phyloP scores from a whole-genome alignment of 2,329 filamentous ascomycete genomes.

The Tolypocladium paradoxum region DNA sequence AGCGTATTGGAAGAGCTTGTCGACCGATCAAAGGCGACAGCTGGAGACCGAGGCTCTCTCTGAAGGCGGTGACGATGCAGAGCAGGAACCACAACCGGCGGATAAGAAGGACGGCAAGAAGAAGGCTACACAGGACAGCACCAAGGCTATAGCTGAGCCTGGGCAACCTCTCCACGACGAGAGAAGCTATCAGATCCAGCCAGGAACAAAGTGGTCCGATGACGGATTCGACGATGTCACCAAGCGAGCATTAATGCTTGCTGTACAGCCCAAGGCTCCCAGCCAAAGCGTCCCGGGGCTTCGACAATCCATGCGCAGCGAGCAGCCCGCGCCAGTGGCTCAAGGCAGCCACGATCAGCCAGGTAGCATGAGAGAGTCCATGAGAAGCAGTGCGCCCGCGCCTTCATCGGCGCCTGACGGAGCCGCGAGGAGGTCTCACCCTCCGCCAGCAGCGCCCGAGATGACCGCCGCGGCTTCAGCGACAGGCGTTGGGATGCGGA shows the following conservation, averaged over 20 bases:
- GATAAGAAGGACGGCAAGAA: constrained; percentile 22
- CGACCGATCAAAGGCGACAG: constrained; percentile 49
- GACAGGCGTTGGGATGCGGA: constrained; percentile 10
- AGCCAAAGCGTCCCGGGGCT: constrained; percentile 18
- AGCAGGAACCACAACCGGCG: constrained; percentile 12
- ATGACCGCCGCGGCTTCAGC: not conserved
- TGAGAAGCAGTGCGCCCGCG: constrained; percentile 13
- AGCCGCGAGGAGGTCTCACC: not conserved
- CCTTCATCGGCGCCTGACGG: constrained; percentile 3
- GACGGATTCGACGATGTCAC: constrained; percentile 5
- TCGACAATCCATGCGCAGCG: constrained; percentile 35
- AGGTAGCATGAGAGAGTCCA: constrained; percentile 22
- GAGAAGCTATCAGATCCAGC: constrained; percentile 29
- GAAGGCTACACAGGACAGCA: constrained; percentile 15
- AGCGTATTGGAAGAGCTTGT: constrained; percentile 58
- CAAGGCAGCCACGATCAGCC: constrained; percentile 6
- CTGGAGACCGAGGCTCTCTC: constrained; percentile 48
- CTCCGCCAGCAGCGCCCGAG: not conserved
- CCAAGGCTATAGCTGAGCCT: constrained; percentile 2
- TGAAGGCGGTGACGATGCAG: constrained; percentile 37
- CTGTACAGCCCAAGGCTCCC: not conserved
- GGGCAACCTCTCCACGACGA: constrained; percentile 8
- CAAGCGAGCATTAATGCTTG: constrained; percentile 1
- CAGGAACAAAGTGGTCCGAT: constrained; percentile 17
- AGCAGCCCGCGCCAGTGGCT: constrained; percentile 10